Conservation (phyloP, 139 green algal species). For the Edaphochlamys debaryana region DNA sequence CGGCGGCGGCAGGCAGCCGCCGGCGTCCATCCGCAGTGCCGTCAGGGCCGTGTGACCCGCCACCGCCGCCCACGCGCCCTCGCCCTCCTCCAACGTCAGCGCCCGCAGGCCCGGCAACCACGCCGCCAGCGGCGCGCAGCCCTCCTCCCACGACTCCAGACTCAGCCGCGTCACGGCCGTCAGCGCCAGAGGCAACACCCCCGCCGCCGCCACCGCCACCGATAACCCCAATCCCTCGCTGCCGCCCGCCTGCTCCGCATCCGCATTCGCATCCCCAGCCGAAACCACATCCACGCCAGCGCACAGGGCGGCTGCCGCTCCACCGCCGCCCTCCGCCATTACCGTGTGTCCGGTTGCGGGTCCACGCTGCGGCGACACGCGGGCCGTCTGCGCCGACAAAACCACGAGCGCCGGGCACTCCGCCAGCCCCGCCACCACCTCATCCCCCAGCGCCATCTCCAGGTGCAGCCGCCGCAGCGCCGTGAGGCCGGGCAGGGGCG, state of each 20-base stretch:
- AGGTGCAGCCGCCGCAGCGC: slow-evolving; percentile 29
- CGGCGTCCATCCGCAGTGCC: background rate
- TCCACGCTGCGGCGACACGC: background rate
- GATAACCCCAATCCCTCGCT: background rate
- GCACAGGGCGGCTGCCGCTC: no score
- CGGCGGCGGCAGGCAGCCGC: background rate
- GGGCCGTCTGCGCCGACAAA: slow-evolving; percentile 8
- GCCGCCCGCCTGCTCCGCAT: background rate
- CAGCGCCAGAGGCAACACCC: background rate
- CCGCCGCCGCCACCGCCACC: background rate
- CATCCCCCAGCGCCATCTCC: slow-evolving; percentile 6
- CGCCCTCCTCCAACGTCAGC: slow-evolving; percentile 17
- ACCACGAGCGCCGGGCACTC: background rate
- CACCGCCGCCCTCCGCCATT: no score
- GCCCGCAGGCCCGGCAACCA: slow-evolving; percentile 19
- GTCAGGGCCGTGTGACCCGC: slow-evolving; percentile 3
- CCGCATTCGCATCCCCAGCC: no score
- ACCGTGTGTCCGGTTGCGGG: no score
- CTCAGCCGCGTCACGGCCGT: slow-evolving; percentile 10
- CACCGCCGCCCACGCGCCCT: slow-evolving; percentile 20
- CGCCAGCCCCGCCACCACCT: background rate
- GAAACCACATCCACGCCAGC: background rate
- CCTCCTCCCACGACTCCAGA: slow-evolving; percentile 12
- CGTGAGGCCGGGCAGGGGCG: background rate
- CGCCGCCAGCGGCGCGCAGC: slow-evolving; percentile 8